These are phyloP conservation scores for Botrytis galanthina DNA, from an alignment of 2,329 filamentous ascomycete species.

Conservation along the genomic window DNA sequence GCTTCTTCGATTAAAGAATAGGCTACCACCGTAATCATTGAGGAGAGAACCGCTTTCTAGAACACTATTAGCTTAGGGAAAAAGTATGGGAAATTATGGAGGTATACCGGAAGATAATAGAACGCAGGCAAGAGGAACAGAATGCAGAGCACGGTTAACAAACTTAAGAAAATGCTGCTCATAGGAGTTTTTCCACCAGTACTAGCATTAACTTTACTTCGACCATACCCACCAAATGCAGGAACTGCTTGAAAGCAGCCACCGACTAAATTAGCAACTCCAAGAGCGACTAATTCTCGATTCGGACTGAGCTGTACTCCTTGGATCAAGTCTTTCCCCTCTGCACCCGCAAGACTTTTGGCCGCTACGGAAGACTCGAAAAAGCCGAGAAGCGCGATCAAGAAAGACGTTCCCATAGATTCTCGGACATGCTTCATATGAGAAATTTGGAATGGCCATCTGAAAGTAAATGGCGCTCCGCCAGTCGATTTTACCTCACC, in stretches of 20 bases:
- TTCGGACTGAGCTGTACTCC: constrained; percentile 86
- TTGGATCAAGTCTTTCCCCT: constrained; percentile 62
- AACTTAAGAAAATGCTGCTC: constrained; percentile 82
- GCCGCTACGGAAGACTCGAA: constrained; percentile 97
- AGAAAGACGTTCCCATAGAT: constrained; percentile 85
- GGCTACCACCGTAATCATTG: constrained; percentile 94
- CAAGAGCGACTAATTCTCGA: constrained; percentile 87
- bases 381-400: constrained; percentile 94
- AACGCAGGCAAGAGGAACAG: constrained; percentile 85
- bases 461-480: constrained; percentile 72
- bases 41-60: constrained; percentile 86
- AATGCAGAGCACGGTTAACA: constrained; percentile 79
- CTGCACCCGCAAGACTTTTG: constrained; percentile 72
- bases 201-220: constrained; percentile 91
- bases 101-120: constrained; percentile 86
- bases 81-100: constrained; percentile 20
- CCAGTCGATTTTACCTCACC: constrained; percentile 74
- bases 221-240: constrained; percentile 91
- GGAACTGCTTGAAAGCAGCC: constrained; percentile 91
- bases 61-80: constrained; percentile 23
- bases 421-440: constrained; percentile 81
- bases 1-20: constrained; percentile 94
- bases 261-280: constrained; percentile 85
- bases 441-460: constrained; percentile 76
- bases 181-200: constrained; percentile 92